phyloP scores from a whole-genome alignment of 2,329 filamentous ascomycete genomes.

The Aspergillus viridinutans region DNA sequence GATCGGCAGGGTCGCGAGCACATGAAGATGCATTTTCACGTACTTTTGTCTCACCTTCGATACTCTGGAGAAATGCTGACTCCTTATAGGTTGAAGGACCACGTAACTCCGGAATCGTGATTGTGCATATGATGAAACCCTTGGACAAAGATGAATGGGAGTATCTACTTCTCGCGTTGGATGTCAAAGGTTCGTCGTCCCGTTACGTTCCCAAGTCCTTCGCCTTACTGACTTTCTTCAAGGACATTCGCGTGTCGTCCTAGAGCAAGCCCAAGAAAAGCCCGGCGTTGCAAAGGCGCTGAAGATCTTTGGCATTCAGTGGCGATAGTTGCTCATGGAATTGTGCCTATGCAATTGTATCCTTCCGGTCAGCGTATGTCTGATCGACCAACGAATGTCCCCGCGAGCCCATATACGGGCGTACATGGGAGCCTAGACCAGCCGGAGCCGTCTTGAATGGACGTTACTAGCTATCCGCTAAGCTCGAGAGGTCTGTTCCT shows the following conservation, averaged over 20 bases:
- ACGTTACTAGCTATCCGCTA: neutral
- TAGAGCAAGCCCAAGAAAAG: slow-evolving; percentile 43
- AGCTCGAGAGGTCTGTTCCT: neutral
- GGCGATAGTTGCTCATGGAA: slow-evolving; percentile 24
- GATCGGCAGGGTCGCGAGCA: slow-evolving; percentile 76
- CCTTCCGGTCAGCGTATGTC: neutral
- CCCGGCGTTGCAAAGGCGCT: slow-evolving; percentile 40
- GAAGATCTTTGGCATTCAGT: slow-evolving; percentile 49
- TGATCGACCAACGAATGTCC: neutral
- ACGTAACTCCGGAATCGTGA: slow-evolving; percentile 66
- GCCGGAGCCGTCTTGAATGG: neutral
- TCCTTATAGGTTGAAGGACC: slow-evolving; percentile 67
- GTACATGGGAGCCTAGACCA: neutral
- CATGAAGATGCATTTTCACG: slow-evolving; percentile 79
- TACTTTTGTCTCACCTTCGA: slow-evolving; percentile 41
- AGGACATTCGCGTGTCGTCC: slow-evolving; percentile 43
- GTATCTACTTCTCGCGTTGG: slow-evolving; percentile 76
- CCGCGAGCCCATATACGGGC: neutral
- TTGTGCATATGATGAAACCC: slow-evolving; percentile 71
- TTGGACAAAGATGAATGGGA: slow-evolving; percentile 63
- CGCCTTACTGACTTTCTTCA: neutral
- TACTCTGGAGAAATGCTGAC: slow-evolving; percentile 18
- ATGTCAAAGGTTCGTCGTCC: slow-evolving; percentile 60
- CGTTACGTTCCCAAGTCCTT: neutral
- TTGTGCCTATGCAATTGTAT: neutral